Evolutionary conservation across 305 asterid species (phyloP).

Genomic region (Solanum hybrid): DNA sequence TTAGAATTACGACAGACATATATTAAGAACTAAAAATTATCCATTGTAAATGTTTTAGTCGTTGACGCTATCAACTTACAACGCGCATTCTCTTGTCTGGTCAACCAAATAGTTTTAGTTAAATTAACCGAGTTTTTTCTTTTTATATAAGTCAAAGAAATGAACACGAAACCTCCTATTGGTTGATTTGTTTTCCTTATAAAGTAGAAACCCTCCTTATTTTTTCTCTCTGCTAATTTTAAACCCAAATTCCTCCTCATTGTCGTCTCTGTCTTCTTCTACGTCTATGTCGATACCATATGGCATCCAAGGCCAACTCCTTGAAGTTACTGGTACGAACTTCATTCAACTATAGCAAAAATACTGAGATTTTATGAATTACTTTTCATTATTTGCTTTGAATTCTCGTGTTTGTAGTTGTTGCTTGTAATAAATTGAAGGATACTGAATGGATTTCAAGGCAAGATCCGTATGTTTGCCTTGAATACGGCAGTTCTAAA

Average conservation of each 20-base stretch:
- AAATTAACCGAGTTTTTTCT: neutral
- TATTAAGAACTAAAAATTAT: neutral
- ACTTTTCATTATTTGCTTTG: neutral
- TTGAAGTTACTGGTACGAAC: slow-evolving; percentile 67
- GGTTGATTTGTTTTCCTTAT: neutral
- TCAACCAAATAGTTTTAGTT: neutral
- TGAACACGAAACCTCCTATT: neutral
- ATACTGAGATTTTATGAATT: neutral
- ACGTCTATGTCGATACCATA: slow-evolving; percentile 51
- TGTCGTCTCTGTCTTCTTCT: neutral
- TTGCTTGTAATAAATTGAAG: slow-evolving; percentile 66
- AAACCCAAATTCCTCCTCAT: neutral
- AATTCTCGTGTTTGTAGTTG: slow-evolving; percentile 40
- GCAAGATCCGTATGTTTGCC: slow-evolving; percentile 92
- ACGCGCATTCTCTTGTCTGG: neutral
- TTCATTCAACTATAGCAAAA: neutral
- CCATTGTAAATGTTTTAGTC: neutral
- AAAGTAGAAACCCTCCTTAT: neutral
- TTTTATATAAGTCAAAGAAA: neutral
- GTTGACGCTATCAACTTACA: neutral
- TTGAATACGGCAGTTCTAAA: slow-evolving; percentile 71
- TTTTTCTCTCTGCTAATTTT: neutral
- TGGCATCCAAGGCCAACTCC: slow-evolving; percentile 82
- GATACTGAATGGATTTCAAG: slow-evolving; percentile 94
- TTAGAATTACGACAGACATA: neutral